Percentiles rank a stretch among this genome's conserved stretches.
These are phyloP conservation scores for Rubia occidens DNA, from an alignment of 305 asterid species.

Conservation along the genomic window DNA sequence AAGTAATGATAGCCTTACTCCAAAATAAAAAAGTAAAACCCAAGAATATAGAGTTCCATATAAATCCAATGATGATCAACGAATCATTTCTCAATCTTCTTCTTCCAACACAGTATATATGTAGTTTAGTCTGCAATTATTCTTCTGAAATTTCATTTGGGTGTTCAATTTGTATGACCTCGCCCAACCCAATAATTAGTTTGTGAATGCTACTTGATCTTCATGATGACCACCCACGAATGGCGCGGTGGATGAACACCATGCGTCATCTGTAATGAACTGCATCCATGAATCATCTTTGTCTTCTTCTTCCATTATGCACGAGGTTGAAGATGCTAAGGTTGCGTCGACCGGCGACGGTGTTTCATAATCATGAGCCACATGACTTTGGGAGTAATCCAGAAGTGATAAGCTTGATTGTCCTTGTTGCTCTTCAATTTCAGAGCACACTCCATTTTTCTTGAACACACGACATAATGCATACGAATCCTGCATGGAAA, in stretches of 20 bases:
- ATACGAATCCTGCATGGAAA: slow-evolving; percentile 61
- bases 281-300: slow-evolving; percentile 98
- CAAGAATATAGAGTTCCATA: slow-evolving; percentile 1
- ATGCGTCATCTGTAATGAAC: slow-evolving; percentile 80
- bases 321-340: slow-evolving; percentile 55
- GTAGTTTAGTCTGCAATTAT: slow-evolving; percentile 15
- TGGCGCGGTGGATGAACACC: slow-evolving; percentile 58
- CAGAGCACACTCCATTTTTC: slow-evolving; percentile 77
- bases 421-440: slow-evolving; percentile 68
- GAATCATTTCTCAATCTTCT: no score
- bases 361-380: slow-evolving; percentile 24
- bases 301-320: slow-evolving; percentile 49
- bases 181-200: slow-evolving; percentile 20
- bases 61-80: slow-evolving; percentile 17
- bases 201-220: slow-evolving; percentile 54
- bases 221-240: slow-evolving; percentile 41
- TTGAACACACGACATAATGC: slow-evolving; percentile 93
- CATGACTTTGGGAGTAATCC: slow-evolving; percentile 46
- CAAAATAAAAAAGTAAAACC: slow-evolving; percentile 4
- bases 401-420: slow-evolving; percentile 47
- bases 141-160: slow-evolving; percentile 7
- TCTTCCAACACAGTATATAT: slow-evolving; percentile 9
- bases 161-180: slow-evolving; percentile 6
- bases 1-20: slow-evolving; percentile 9
- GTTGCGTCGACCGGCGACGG: slow-evolving; percentile 74